These are phyloP conservation scores for Aquilaria agallochum DNA, from an alignment of 441 rosid genomes.

Conservation along the genomic window DNA sequence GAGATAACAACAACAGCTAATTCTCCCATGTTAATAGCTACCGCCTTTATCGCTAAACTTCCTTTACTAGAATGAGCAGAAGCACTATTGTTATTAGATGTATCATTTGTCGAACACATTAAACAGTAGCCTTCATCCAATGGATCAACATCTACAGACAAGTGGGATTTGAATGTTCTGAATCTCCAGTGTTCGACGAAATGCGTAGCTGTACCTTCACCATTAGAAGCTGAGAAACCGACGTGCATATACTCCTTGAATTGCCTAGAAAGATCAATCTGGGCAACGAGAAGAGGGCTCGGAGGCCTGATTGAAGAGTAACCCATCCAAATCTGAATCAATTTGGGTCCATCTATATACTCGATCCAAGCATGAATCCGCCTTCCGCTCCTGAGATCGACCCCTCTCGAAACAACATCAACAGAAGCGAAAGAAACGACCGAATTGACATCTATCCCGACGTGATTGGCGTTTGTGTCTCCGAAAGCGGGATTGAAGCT, in stretches of 20 bases:
- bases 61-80: slow-evolving; percentile 1
- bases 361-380: slow-evolving; percentile 71
- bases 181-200: slow-evolving; percentile 62
- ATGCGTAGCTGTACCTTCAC: slow-evolving; percentile 65
- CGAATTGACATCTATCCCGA: slow-evolving; percentile 58
- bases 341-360: slow-evolving; percentile 42
- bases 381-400: slow-evolving; percentile 58
- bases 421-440: slow-evolving; percentile 51
- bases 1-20: slow-evolving; percentile 31
- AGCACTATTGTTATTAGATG: slow-evolving; percentile 6
- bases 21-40: slow-evolving; percentile 45
- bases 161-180: slow-evolving; percentile 39
- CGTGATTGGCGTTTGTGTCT: slow-evolving; percentile 62
- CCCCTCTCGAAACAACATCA: slow-evolving; percentile 41
- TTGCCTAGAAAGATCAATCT: slow-evolving; percentile 52
- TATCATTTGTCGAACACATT: slow-evolving; percentile 35
- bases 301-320: slow-evolving; percentile 45
- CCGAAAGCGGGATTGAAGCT: slow-evolving; percentile 44
- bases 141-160: slow-evolving; percentile 16
- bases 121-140: slow-evolving; percentile 48
- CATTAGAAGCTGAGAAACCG: slow-evolving; percentile 78
- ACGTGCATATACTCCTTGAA: slow-evolving; percentile 75
- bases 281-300: slow-evolving; percentile 49
- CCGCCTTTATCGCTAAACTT: slow-evolving; percentile 17
- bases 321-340: slow-evolving; percentile 63